Conservation (phyloP, 2,329 filamentous ascomycete species). For the Penicillium sclerotiorum region DNA sequence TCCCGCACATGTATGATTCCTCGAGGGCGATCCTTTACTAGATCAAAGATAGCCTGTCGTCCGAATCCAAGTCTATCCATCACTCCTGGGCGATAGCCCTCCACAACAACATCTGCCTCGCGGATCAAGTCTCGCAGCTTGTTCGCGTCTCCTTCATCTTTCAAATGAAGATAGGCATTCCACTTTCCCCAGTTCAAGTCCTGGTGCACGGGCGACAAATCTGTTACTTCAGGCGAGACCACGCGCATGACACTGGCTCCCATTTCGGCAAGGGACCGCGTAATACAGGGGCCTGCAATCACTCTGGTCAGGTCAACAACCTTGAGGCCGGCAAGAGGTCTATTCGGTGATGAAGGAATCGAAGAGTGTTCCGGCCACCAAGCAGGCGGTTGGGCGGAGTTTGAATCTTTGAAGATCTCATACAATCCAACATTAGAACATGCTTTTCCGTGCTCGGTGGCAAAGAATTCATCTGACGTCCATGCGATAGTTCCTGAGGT, state of each 20-base stretch:
- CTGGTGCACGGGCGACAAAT: constrained; percentile 72
- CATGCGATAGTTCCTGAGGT: constrained; percentile 12
- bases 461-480: constrained; percentile 8
- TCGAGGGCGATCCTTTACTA: constrained; percentile 33
- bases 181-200: constrained; percentile 74
- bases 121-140: constrained; percentile 62
- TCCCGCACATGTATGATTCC: neutral
- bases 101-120: constrained; percentile 67
- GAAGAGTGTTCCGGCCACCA: constrained; percentile 39
- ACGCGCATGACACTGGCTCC: constrained; percentile 48
- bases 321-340: constrained; percentile 53
- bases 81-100: constrained; percentile 70
- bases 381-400: neutral
- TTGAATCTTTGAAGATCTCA: constrained; percentile 14
- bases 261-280: constrained; percentile 47
- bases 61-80: constrained; percentile 67
- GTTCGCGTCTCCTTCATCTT: constrained; percentile 54
- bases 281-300: constrained; percentile 53
- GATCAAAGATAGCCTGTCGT: constrained; percentile 54
- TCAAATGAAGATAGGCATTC: constrained; percentile 65
- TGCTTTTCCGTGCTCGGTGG: constrained; percentile 10
- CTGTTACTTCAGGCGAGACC: constrained; percentile 67
- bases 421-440: neutral
- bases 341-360: constrained; percentile 27
- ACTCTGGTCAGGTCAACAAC: constrained; percentile 53